phyloP scores from a whole-genome alignment of 495 filamentous ascomycete genomes.

The Neurospora sp. region DNA sequence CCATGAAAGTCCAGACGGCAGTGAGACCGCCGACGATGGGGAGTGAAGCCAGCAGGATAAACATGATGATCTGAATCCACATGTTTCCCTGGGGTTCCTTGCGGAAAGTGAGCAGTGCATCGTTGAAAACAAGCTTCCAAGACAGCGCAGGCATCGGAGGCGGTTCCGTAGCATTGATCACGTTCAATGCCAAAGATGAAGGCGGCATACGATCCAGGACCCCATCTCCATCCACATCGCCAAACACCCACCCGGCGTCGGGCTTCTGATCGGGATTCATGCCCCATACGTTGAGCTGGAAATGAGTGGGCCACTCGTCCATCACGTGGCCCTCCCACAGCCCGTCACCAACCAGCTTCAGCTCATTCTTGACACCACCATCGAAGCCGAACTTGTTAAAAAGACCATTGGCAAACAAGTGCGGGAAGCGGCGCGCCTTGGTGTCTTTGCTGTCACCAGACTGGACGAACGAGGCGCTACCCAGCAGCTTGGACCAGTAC shows the following conservation, averaged over 20 bases:
- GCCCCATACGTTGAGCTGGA: slow-evolving; percentile 55
- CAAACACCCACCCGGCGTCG: slow-evolving; percentile 47
- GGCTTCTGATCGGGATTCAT: slow-evolving; percentile 52
- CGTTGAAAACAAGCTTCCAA: slow-evolving; percentile 47
- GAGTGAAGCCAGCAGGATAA: slow-evolving; percentile 35
- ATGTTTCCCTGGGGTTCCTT: slow-evolving; percentile 47
- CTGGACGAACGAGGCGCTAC: slow-evolving; percentile 51
- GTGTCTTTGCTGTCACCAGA: slow-evolving; percentile 42
- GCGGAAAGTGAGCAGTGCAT: slow-evolving; percentile 32
- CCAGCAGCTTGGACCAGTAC: slow-evolving; percentile 53
- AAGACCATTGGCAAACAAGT: slow-evolving; percentile 52
- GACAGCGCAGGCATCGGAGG: slow-evolving; percentile 43
- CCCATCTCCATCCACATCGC: slow-evolving; percentile 49
- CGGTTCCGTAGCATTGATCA: slow-evolving; percentile 49
- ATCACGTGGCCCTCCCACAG: slow-evolving; percentile 51
- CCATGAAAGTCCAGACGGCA: slow-evolving; percentile 51
- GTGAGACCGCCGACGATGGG: slow-evolving; percentile 42
- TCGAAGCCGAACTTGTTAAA: slow-evolving; percentile 60
- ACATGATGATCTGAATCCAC: slow-evolving; percentile 46
- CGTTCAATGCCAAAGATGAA: slow-evolving; percentile 37
- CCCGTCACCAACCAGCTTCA: slow-evolving; percentile 40
- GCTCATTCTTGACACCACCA: slow-evolving; percentile 44
- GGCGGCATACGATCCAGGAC: slow-evolving; percentile 54
- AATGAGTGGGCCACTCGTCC: slow-evolving; percentile 51
- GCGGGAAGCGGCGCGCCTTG: slow-evolving; percentile 49